These are phyloP conservation scores for Botrytis pseudocinerea DNA, from an alignment of 2,329 filamentous ascomycete genomes.

Conservation along the genomic window DNA sequence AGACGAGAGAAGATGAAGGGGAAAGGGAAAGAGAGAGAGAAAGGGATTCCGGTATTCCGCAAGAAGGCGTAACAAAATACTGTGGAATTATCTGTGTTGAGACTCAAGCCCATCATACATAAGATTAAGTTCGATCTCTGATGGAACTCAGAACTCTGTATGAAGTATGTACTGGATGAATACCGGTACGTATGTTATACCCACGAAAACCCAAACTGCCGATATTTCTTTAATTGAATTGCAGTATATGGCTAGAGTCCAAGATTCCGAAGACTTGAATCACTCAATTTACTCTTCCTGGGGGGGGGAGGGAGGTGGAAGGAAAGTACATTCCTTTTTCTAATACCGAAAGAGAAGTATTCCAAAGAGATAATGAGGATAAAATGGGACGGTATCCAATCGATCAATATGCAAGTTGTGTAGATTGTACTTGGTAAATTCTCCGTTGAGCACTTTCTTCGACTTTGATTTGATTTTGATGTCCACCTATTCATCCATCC, in stretches of 20 bases:
- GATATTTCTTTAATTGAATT: neutral
- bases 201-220: neutral
- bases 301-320: too few relatives aligned
- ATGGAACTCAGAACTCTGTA: neutral
- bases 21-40: neutral
- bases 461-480: neutral
- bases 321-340: too few relatives aligned
- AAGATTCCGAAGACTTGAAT: neutral
- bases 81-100: neutral
- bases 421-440: neutral
- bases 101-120: neutral
- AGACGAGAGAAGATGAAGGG: neutral
- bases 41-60: neutral
- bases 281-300: neutral
- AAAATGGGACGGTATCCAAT: neutral
- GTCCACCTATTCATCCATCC: neutral
- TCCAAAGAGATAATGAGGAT: neutral
- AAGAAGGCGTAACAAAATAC: neutral
- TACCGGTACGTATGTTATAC: neutral
- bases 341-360: conserved; percentile 7
- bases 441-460: neutral
- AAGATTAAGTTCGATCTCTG: neutral
- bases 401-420: neutral
- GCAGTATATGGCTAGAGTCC: neutral
- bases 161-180: neutral